phyloP scores from a whole-genome alignment of 2,329 filamentous ascomycete genomes.

The Fusarium heterosporum region DNA sequence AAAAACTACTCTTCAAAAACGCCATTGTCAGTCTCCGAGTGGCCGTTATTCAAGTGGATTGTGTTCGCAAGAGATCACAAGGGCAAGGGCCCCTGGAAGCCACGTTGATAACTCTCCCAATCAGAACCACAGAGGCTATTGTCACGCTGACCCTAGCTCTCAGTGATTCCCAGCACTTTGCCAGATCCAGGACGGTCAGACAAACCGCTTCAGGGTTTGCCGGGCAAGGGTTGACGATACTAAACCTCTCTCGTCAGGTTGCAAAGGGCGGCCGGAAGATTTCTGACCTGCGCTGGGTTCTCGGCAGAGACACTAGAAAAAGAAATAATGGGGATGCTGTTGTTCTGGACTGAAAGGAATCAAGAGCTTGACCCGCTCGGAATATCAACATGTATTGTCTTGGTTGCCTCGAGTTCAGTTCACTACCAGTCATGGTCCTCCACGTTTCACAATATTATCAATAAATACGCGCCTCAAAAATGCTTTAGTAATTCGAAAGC shows the following conservation, averaged over 20 bases:
- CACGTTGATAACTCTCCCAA: conserved; percentile 33
- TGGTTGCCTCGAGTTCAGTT: neutral
- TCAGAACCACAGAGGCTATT: conserved; percentile 28
- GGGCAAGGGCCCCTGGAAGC: conserved; percentile 32
- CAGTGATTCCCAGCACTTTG: conserved; percentile 34
- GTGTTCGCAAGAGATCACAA: conserved; percentile 12
- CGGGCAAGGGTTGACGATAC: conserved; percentile 13
- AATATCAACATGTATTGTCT: conserved; percentile 1
- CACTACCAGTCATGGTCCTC: conserved; percentile 3
- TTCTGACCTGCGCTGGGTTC: conserved; percentile 24
- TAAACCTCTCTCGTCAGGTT: conserved; percentile 24
- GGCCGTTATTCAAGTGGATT: conserved; percentile 38
- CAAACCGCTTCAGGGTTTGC: conserved; percentile 24
- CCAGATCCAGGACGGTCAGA: conserved; percentile 38
- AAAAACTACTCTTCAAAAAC: neutral
- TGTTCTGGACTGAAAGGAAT: conserved; percentile 8
- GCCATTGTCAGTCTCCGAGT: conserved; percentile 28
- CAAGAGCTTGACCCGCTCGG: conserved; percentile 19
- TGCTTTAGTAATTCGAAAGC: conserved; percentile 11
- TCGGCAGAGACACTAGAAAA: conserved; percentile 27
- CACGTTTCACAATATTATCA: conserved; percentile 19
- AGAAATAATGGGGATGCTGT: conserved; percentile 15
- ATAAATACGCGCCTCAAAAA: conserved; percentile 13
- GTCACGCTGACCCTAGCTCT: conserved; percentile 22
- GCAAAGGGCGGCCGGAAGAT: conserved; percentile 30